These are phyloP conservation scores for Lactarius akahatsu DNA, from an alignment of 768 basidiomycete species.

Conservation along the genomic window DNA sequence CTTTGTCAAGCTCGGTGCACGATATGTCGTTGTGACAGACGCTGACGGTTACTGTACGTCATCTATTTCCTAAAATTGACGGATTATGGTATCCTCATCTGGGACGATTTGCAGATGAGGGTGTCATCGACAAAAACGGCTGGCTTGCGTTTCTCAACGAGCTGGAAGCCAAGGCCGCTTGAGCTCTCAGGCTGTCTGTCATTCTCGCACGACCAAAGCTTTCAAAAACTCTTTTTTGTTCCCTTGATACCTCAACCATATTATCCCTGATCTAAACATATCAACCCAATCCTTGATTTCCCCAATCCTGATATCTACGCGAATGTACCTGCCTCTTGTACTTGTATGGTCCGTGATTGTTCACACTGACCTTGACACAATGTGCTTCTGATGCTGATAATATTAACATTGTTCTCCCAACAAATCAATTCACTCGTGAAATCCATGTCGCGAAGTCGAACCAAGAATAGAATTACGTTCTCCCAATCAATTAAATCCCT, in stretches of 20 bases:
- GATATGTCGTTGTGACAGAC: constrained; percentile 85
- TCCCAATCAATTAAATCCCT: background rate
- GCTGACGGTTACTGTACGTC: constrained; percentile 75
- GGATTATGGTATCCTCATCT: background rate
- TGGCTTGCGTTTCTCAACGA: constrained; percentile 87
- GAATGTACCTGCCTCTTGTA: background rate
- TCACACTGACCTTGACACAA: background rate
- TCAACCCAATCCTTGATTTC: background rate
- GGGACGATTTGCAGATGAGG: constrained; percentile 59
- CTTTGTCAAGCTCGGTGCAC: constrained; percentile 90
- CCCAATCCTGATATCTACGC: background rate
- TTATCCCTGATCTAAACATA: background rate
- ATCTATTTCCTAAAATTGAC: background rate
- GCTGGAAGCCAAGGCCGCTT: constrained; percentile 49
- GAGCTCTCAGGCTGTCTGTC: background rate
- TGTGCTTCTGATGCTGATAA: background rate
- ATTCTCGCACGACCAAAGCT: background rate
- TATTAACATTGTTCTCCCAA: background rate
- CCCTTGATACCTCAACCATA: background rate
- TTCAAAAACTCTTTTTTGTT: background rate
- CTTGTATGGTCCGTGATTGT: background rate
- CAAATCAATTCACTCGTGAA: background rate
- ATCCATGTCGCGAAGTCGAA: background rate
- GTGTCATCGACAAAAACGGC: constrained; percentile 90
- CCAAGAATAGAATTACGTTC: background rate